Evolutionary conservation across 2,329 filamentous ascomycete genomes (phyloP), one percentile per base, ranked within the genome.

Genomic region (Aspergillus nomiae): DNA sequence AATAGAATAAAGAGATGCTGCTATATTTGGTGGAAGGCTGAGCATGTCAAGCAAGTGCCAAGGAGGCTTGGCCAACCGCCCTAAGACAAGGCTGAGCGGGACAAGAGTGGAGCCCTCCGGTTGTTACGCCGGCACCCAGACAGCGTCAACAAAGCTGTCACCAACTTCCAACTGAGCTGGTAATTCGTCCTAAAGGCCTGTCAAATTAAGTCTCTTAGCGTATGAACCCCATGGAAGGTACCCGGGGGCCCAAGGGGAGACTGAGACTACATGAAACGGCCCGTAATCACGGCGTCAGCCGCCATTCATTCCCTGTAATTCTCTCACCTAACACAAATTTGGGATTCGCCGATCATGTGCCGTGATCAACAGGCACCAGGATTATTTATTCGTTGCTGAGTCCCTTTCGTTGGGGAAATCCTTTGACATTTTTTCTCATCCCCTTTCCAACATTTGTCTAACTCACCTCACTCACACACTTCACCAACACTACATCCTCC

Each of bases 51-150:
- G 51, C 51, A 55, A 53, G 38, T 56, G 60, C 48, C 48, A 55
- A 48, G 56, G 56, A 55, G 56, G 56, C 48, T 58, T 59, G 32
- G 24, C 36, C 6, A 24, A 16, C 21, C 26, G 36, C 28, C 28
- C 45, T 45, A 51, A 24, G 58, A 56, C 58, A 45, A 21, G 30
- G 56, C 56, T 54, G 43, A 53, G 60, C 55, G 41, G 56, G 26
- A 19, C 9, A 48, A 14, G 7, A 36, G 43, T 48, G 32, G 56
- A 50, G 19, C n/a, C 28, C n/a, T 34, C 34, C 41, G 43, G 56
- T 28, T 34, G 30, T 34, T 19, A 28, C 41, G 14, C 56, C 38
- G 28, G 45, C 21, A 26, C 6, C 14, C 6, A 5, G 24, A 16
- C 21, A 28, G 24, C 24, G 26, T 50, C 46, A 50, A 50, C 46